Evolutionary conservation across 2,329 filamentous ascomycete genomes (phyloP), one percentile per base, ranked within the genome.

Genomic region (Phialocephala sp.): DNA sequence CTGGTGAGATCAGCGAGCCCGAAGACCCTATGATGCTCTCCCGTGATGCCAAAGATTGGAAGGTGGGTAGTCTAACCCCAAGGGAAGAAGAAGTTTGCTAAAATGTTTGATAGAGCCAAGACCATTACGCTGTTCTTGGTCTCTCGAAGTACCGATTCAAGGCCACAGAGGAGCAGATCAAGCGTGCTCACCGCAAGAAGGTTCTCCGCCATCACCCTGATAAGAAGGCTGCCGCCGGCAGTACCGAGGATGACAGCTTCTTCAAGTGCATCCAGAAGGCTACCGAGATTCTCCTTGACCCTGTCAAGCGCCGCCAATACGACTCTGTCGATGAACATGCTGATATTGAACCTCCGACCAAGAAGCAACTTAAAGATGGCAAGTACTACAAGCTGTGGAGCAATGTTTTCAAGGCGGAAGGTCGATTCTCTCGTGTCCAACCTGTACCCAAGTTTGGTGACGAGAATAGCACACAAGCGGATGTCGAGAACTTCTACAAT

Each of bases 211-310:
- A 99, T 80, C 95, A 99, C 81, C 95, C 95, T 68, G 95, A 99
- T 80, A 99, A 99, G 90, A 97, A 96, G 84, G 95, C 96, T 18
- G 95, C 95, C 35, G 87, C 90, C 57, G 95, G 95, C 68, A 87
- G 88, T 75, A 87, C 88, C 73, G 94, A 98, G 76, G 94, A 97
- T 80, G 95, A 99, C 80, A 92, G 91, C 79, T 99, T 99, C 86
- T 99, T 99, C 91, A 99, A 99, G 87, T 99, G 96, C 81, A 99
- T 99, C 80, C 96, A 99, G 80, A 97, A 97, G 81, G 95, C 95
- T 65, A 94, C 91, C 74, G 95, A 99, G 76, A 87, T 98, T 60
- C 91, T 99, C 20, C 87, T 93, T 63, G 95, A 99, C 83, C 95
- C 95, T 60, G 85, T 89, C 79, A 96, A 93, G 83, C 92, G 95